phyloP scores from a whole-genome alignment of 2,329 filamentous ascomycete genomes.

The Byssoonygena ceratinophila region DNA sequence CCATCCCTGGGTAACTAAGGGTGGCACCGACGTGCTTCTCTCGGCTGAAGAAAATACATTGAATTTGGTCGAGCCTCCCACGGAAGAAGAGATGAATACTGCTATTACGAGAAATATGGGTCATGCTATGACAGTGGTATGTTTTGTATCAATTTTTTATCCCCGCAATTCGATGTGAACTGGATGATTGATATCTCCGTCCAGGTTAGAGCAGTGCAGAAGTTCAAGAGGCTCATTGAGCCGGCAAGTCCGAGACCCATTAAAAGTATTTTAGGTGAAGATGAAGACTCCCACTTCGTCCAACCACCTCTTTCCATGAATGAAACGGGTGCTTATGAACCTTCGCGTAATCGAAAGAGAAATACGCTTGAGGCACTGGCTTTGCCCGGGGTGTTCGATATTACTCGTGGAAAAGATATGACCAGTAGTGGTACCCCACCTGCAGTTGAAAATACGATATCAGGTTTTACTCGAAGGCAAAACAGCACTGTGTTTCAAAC shows the following conservation, averaged over 20 bases:
- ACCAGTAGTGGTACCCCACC: constrained; percentile 9
- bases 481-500: constrained; percentile 19
- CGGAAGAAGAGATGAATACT: constrained; percentile 77
- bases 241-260: constrained; percentile 44
- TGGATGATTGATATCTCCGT: neutral
- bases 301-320: constrained; percentile 48
- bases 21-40: constrained; percentile 66
- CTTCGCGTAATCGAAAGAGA: constrained; percentile 25
- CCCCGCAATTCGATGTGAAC: neutral
- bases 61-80: constrained; percentile 68
- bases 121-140: constrained; percentile 70
- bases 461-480: constrained; percentile 15
- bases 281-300: constrained; percentile 44
- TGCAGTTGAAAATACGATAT: constrained; percentile 11
- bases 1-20: constrained; percentile 85
- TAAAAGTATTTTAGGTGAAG: constrained; percentile 50
- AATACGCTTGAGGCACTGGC: neutral
- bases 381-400: neutral
- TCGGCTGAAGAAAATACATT: constrained; percentile 77
- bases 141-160: constrained; percentile 21
- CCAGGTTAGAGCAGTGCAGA: constrained; percentile 79
- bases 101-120: constrained; percentile 87
- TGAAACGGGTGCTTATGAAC: constrained; percentile 29
- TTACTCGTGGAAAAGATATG: neutral
- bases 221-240: constrained; percentile 68